Conservation (phyloP, 441 rosid species). For the Adansonia madagascariensis region DNA sequence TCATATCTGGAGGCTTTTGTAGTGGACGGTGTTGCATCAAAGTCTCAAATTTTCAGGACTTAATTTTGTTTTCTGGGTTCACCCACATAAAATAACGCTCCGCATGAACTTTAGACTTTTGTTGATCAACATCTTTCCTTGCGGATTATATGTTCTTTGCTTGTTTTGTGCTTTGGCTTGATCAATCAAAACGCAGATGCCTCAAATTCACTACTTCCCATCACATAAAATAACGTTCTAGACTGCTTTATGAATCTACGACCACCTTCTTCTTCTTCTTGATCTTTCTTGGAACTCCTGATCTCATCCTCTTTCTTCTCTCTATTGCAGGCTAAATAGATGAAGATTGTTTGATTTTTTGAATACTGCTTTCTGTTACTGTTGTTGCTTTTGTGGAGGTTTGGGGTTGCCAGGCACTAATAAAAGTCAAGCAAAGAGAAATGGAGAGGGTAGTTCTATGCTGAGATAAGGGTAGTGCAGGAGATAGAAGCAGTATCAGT, state of each 20-base stretch:
- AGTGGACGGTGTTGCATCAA: constrained; percentile 14
- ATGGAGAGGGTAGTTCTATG: constrained; percentile 44
- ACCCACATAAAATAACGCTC: constrained; percentile 73
- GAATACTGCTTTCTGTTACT: constrained; percentile 16
- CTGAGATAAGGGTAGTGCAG: constrained; percentile 59
- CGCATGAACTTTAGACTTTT: constrained; percentile 27
- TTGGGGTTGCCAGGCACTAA: constrained; percentile 18
- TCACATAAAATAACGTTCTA: constrained; percentile 80
- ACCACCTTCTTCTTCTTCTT: constrained; percentile 29
- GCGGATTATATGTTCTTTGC: constrained; percentile 40
- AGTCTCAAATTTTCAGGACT: constrained; percentile 29
- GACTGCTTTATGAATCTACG: constrained; percentile 24
- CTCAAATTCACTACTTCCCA: constrained; percentile 43
- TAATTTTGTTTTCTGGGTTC: constrained; percentile 27
- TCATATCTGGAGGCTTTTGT: constrained; percentile 23
- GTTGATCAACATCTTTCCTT: constrained; percentile 35
- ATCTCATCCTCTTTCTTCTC: constrained; percentile 18
- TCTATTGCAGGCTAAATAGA: constrained; percentile 45
- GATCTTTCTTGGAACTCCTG: constrained; percentile 29
- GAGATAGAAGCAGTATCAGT: constrained; percentile 38
- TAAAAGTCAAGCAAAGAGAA: background rate
- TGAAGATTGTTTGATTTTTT: constrained; percentile 35
- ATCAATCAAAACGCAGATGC: constrained; percentile 38
- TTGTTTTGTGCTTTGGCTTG: constrained; percentile 48
- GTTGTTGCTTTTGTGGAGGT: constrained; percentile 28